Base-by-base conservation (phyloP, 306 rosid genomes). In the Lotus japonicus region DNA sequence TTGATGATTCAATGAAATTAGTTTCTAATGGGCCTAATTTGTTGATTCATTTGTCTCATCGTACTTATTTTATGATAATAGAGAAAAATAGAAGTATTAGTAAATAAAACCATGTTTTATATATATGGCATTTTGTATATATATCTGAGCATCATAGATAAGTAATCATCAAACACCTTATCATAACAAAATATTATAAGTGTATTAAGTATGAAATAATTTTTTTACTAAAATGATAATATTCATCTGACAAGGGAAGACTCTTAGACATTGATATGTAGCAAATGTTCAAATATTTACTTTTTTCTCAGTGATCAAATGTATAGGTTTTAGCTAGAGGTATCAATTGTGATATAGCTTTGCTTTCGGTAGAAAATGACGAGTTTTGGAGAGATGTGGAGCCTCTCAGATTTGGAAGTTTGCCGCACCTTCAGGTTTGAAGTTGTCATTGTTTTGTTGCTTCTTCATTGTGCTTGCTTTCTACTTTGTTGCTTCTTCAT, bases 351-450 rank as follows among this genome's bases (percentile, higher is more conserved):
- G 99, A 94, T 80, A 82, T 94, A 84, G 99, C 99, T 75, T 84
- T 94, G 85, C 96, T 94, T 73, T 84, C 97, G 35, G 99, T 94
- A 70, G 99, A 90, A 84, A 94, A 68, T 64, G 89, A 84, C 54
- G 95, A 88, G 68, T 94, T 94, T 48, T 94, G 99, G 99, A 84
- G 79, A 80, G 97, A 87, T 44, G 96, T 81, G 23, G 95, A 87
- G 51, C 96, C 97, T 48, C 97, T 94, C 43, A 78, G 62, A 58
- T 79, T 94, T 44, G 99, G 99, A 65, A 81, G 76, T 74, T 80
- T 94, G 90, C 99, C 99, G 19, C 85, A 83, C 71, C 99, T 94
- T 82, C 99, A 94, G 99, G 97, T 94, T 76, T 79, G 65, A 36
- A 81, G 14, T 41, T 63, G 18, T 42, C 67, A 13, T 39, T 44